A percentile compares a stretch with the other conserved stretches of the same genome.
Evolutionary conservation across 345 rosid genomes (phyloP).

Genomic region (Boechera divaricarpa): DNA sequence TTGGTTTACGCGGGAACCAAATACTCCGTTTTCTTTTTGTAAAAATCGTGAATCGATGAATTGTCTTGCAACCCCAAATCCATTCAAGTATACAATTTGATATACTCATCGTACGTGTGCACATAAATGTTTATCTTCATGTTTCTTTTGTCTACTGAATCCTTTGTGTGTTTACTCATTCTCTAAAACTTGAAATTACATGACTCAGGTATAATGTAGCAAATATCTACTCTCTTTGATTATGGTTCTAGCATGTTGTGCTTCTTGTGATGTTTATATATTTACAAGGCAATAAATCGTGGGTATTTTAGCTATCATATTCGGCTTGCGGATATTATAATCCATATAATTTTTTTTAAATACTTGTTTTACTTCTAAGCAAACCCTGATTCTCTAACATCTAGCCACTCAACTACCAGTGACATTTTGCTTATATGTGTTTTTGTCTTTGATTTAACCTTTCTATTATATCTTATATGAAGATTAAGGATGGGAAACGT

Average conservation of each 20-base stretch:
- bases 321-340: no score
- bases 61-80: not conserved
- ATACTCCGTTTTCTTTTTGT: no score
- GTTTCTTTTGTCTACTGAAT: not conserved
- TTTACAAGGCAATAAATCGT: not conserved
- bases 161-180: not conserved
- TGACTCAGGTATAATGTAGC: not conserved
- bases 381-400: no score
- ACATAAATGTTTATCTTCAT: not conserved
- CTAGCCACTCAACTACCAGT: no score
- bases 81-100: not conserved
- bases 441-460: not conserved
- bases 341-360: not conserved
- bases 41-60: not conserved
- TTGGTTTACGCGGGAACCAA: not conserved
- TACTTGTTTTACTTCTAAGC: no score
- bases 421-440: not conserved
- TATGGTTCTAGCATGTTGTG: not conserved
- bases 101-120: not conserved
- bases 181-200: not conserved
- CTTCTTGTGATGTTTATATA: not conserved
- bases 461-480: not conserved
- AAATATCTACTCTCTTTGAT: not conserved
- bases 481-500: not conserved
- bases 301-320: not conserved